Conservation (phyloP, 2,329 filamentous ascomycete genomes). For the Hymenoscyphus fraxineus region DNA sequence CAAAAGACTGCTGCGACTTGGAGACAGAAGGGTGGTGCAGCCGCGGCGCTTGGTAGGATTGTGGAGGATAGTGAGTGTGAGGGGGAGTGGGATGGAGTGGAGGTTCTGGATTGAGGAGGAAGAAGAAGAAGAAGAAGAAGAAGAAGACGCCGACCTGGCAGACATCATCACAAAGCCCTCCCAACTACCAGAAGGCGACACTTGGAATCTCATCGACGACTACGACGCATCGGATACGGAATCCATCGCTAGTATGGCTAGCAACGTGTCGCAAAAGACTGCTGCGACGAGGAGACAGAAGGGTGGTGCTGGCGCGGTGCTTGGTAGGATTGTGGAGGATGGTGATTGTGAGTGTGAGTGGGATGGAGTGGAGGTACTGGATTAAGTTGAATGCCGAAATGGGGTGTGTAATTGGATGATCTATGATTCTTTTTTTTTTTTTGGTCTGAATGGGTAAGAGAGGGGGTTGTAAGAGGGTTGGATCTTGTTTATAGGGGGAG, state of each 20-base stretch:
- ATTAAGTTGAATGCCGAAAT: constrained; percentile 33
- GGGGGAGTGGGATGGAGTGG: constrained; percentile 49
- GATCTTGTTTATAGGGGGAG: no score
- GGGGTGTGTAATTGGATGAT: no score
- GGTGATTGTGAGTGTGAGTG: constrained; percentile 52
- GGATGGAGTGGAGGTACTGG: constrained; percentile 44
- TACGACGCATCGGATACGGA: constrained; percentile 24
- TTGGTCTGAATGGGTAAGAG: no score
- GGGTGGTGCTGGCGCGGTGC: constrained; percentile 1
- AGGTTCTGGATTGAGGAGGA: constrained; percentile 38
- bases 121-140: constrained; percentile 14
- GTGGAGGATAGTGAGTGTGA: constrained; percentile 54
- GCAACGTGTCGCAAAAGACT: constrained; percentile 13
- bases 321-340: constrained; percentile 48
- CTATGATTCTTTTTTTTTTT: no score
- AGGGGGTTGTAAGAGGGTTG: no score
- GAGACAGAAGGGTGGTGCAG: background rate
- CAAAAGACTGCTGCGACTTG: background rate
- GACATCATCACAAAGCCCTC: background rate
- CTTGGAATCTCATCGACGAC: constrained; percentile 22
- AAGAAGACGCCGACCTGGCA: constrained; percentile 12
- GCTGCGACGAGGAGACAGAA: background rate
- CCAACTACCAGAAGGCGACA: constrained; percentile 10
- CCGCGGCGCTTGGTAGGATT: constrained; percentile 37
- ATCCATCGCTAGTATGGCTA: constrained; percentile 23